Evolutionary conservation across 257 asterid species (phyloP).

Genomic region (Capsicum pubescens): DNA sequence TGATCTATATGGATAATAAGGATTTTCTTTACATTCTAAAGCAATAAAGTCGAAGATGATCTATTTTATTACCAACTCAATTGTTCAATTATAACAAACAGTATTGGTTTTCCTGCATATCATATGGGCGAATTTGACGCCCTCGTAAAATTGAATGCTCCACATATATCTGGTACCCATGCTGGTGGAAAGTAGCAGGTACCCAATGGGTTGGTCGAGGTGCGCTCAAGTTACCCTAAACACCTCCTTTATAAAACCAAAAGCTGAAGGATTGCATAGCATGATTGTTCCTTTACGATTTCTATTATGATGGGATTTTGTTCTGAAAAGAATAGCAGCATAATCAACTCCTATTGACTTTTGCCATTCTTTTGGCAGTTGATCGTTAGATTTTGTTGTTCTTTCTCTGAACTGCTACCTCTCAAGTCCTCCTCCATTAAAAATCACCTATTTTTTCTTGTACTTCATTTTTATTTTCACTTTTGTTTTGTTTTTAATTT

Average conservation of each 20-base stretch:
- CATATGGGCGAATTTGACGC: background rate
- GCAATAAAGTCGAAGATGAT: background rate
- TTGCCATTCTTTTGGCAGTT: background rate
- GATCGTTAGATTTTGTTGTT: conserved; percentile 4
- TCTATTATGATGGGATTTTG: background rate
- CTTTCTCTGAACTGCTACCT: background rate
- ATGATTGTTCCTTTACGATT: background rate
- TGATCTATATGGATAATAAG: background rate
- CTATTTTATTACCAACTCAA: background rate
- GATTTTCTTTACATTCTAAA: background rate
- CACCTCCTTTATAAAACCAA: background rate
- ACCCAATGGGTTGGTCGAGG: background rate
- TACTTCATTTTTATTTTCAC: conserved; percentile 9
- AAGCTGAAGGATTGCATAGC: background rate
- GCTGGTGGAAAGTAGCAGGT: background rate
- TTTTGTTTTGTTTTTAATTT: conserved; percentile 34
- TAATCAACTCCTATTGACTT: background rate
- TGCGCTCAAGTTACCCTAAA: background rate
- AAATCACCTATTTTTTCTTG: conserved; percentile 20
- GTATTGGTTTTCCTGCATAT: background rate
- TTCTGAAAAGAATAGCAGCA: background rate
- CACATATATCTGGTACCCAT: background rate
- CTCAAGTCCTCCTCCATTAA: conserved; percentile 8
- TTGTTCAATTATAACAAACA: background rate
- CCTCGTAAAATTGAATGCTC: background rate